Evolutionary conservation across 495 filamentous ascomycete species (phyloP).

Genomic region (Pyronema omphalodes): DNA sequence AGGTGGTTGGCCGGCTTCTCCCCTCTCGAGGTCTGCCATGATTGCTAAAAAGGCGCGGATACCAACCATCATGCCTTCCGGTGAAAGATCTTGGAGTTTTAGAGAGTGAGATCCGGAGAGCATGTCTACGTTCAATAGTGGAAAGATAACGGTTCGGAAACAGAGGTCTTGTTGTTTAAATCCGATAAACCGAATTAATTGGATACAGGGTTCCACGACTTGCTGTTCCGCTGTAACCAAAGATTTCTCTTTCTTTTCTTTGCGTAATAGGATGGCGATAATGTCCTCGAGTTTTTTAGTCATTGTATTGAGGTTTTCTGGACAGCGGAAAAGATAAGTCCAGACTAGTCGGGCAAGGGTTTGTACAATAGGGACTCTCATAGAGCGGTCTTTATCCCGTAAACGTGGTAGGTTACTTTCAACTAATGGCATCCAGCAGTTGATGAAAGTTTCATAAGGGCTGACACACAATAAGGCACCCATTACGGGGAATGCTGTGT

Average conservation of each 20-base stretch:
- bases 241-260: conserved; percentile 41
- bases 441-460: conserved; percentile 58
- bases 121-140: conserved; percentile 77
- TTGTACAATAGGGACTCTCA: conserved; percentile 64
- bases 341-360: conserved; percentile 84
- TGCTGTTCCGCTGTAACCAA: conserved; percentile 63
- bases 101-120: conserved; percentile 63
- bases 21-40: conserved; percentile 83
- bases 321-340: conserved; percentile 78
- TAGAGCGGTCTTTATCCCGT: conserved; percentile 76
- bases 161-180: conserved; percentile 85
- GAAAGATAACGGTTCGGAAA: conserved; percentile 82
- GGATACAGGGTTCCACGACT: conserved; percentile 73
- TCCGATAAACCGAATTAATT: conserved; percentile 87
- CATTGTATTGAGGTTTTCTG: conserved; percentile 47
- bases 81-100: conserved; percentile 82
- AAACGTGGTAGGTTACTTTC: conserved; percentile 54
- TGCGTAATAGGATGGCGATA: conserved; percentile 54
- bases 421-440: conserved; percentile 70
- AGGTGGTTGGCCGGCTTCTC: conserved; percentile 56
- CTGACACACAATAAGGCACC: conserved; percentile 76
- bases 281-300: conserved; percentile 76
- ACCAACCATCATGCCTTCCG: conserved; percentile 88
- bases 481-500: conserved; percentile 65
- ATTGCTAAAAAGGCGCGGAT: conserved; percentile 84